Evolutionary conservation across 2,329 filamentous ascomycete species (phyloP).

Genomic region (Aspergillaceae sp.): DNA sequence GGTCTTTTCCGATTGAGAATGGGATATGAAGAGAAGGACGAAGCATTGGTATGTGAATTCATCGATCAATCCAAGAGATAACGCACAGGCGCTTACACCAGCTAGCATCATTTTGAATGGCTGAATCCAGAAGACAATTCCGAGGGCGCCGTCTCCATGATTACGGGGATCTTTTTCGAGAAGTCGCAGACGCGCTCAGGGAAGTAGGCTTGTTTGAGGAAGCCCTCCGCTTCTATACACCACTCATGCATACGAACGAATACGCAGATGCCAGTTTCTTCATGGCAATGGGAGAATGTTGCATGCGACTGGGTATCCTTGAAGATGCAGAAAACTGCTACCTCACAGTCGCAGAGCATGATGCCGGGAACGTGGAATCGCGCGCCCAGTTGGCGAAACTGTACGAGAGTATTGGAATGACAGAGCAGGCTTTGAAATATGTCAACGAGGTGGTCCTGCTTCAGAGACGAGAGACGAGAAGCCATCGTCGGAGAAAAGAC

Average conservation of each 20-base stretch:
- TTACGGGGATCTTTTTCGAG: conserved; percentile 71
- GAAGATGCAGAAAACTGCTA: conserved; percentile 70
- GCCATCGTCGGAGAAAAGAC: conserved; percentile 24
- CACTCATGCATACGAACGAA: conserved; percentile 40
- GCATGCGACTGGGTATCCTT: conserved; percentile 54
- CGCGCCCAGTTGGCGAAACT: conserved; percentile 73
- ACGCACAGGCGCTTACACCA: conserved; percentile 4
- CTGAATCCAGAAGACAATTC: conserved; percentile 56
- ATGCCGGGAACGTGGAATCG: conserved; percentile 64
- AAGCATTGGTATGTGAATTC: conserved; percentile 58
- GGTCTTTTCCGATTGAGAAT: conserved; percentile 72
- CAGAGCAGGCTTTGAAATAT: conserved; percentile 67
- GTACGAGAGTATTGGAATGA: conserved; percentile 66
- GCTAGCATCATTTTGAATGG: conserved; percentile 57
- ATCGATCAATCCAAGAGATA: not conserved
- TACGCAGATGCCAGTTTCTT: conserved; percentile 44
- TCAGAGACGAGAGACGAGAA: conserved; percentile 36
- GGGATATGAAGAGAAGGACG: conserved; percentile 51
- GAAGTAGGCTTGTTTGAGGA: conserved; percentile 44
- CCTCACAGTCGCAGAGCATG: conserved; percentile 62
- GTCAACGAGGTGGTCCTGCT: conserved; percentile 66
- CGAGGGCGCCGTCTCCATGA: conserved; percentile 49
- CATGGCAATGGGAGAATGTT: conserved; percentile 51
- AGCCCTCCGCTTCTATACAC: conserved; percentile 51
- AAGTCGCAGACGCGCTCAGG: conserved; percentile 55